These are phyloP conservation scores for Ceratobasidium sp. DNA, from an alignment of 1,284 basidiomycete species.

Conservation along the genomic window DNA sequence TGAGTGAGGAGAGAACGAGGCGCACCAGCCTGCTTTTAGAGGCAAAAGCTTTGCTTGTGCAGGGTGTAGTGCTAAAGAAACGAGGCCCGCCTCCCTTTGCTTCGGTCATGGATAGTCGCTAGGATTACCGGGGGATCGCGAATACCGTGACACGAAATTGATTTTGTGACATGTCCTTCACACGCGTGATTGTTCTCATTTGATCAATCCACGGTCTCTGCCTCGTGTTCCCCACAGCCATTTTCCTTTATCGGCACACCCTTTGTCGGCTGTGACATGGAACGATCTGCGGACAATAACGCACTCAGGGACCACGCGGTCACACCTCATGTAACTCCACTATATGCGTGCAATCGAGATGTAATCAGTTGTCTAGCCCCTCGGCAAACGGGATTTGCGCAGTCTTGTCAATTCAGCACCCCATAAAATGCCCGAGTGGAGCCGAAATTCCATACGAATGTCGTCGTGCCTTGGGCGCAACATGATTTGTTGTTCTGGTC, in stretches of 20 bases:
- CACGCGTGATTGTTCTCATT: constrained; percentile 2
- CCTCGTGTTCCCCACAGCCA: not conserved
- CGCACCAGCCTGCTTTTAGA: constrained; percentile 35
- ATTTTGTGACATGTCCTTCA: constrained; percentile 1
- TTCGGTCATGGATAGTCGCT: constrained; percentile 15
- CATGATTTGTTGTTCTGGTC: constrained; percentile 10
- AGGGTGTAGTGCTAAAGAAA: constrained; percentile 32
- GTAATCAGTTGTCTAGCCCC: not conserved
- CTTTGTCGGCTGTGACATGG: constrained; percentile 17
- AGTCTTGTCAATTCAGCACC: too few relatives aligned
- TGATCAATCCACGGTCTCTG: not conserved
- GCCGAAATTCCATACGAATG: constrained; percentile 2
- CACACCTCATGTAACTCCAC: constrained; percentile 26
- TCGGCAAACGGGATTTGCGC: constrained; percentile 1
- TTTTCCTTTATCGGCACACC: not conserved
- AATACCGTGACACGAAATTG: constrained; percentile 13
- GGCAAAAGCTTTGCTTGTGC: constrained; percentile 37
- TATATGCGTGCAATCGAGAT: not conserved
- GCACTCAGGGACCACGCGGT: constrained; percentile 15
- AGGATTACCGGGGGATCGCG: constrained; percentile 5
- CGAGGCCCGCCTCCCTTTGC: constrained; percentile 26
- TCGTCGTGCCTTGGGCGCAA: not conserved
- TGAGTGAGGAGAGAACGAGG: constrained; percentile 34
- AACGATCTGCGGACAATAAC: not conserved
- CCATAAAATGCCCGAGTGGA: not conserved